Percentiles rank a stretch among this genome's conserved stretches.
These are phyloP conservation scores for Raffaelea arxii DNA, from an alignment of 2,329 filamentous ascomycete genomes.

Conservation along the genomic window DNA sequence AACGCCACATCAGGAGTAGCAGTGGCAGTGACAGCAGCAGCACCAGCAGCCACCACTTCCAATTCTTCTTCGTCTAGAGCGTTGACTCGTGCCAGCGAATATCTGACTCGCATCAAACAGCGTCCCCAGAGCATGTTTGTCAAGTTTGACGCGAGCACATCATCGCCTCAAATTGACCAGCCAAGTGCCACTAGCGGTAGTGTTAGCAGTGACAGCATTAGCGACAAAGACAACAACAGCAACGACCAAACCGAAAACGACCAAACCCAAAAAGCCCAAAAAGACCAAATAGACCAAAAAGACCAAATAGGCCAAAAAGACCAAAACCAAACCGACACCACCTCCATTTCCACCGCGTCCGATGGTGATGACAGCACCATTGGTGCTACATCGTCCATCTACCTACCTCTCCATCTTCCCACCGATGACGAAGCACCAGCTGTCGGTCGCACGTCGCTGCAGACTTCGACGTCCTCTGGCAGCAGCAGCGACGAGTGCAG, in stretches of 20 bases:
- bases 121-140: constrained; percentile 31
- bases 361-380: neutral
- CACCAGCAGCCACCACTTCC: neutral
- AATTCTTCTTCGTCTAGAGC: constrained; percentile 22
- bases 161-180: neutral
- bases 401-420: neutral
- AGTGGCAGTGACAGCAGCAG: neutral
- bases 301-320: too few relatives aligned
- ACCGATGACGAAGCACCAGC: neutral
- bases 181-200: neutral
- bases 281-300: too few relatives aligned
- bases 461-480: constrained; percentile 15
- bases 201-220: neutral
- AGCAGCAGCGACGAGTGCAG: constrained; percentile 16
- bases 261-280: too few relatives aligned
- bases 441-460: constrained; percentile 13
- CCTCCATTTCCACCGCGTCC: too few relatives aligned
- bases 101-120: constrained; percentile 42
- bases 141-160: constrained; percentile 21
- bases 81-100: constrained; percentile 34
- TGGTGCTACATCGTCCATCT: neutral
- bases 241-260: too few relatives aligned
- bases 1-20: constrained; percentile 1
- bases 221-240: constrained; percentile 3
- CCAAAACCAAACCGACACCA: too few relatives aligned